Conservation (phyloP, 1,284 basidiomycete genomes). For the Cryptococcus sp. region DNA sequence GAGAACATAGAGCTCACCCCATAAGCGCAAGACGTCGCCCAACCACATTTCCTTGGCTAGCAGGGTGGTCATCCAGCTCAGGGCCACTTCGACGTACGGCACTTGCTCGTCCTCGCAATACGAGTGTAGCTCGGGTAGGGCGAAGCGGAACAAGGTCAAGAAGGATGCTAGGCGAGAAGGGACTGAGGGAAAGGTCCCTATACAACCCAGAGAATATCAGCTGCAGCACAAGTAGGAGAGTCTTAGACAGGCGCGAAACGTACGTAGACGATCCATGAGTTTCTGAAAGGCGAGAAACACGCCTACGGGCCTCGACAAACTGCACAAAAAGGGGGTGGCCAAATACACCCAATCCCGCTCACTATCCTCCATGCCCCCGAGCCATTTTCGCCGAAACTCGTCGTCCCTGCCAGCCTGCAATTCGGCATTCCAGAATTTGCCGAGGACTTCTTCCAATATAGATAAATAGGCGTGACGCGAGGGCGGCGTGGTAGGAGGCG, state of each 20-base stretch:
- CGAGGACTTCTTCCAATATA: constrained; percentile 45
- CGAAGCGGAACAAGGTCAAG: constrained; percentile 45
- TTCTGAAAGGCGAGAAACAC: constrained; percentile 45
- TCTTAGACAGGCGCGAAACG: constrained; percentile 14
- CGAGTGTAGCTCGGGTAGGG: constrained; percentile 46
- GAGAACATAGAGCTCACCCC: constrained; percentile 37
- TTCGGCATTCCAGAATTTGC: constrained; percentile 43
- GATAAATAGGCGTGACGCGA: constrained; percentile 39
- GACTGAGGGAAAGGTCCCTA: constrained; percentile 43
- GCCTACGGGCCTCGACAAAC: constrained; percentile 37
- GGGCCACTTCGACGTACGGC: constrained; percentile 43
- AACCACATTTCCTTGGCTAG: constrained; percentile 51
- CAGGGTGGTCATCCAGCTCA: constrained; percentile 48
- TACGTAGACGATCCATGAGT: constrained; percentile 42
- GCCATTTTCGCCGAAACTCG: constrained; percentile 14
- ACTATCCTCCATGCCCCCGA: constrained; percentile 14
- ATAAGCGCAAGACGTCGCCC: constrained; percentile 46
- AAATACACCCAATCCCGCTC: constrained; percentile 48
- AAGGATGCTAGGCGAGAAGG: constrained; percentile 44
- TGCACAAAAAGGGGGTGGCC: constrained; percentile 48
- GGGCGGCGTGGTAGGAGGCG: constrained; percentile 39
- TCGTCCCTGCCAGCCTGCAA: constrained; percentile 21
- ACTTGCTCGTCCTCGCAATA: constrained; percentile 54
- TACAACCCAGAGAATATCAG: neutral
- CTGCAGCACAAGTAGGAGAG: neutral